Base-by-base conservation (phyloP, 1,139 yeast genomes). In the Debaryomyces nepalensis region DNA sequence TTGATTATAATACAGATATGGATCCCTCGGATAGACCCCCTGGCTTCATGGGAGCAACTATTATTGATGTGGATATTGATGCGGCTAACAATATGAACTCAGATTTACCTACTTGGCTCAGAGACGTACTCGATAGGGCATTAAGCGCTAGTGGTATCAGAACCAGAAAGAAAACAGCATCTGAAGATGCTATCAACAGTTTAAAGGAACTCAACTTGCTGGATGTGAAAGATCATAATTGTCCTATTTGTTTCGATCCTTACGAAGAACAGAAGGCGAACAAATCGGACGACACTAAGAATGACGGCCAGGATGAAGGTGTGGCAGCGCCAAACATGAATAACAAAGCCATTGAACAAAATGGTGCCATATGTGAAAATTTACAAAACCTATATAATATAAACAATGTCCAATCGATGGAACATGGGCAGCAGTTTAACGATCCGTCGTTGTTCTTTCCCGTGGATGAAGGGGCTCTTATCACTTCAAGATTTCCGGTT, bases 41-140 rank as follows among this genome's bases (percentile, higher is more conserved):
- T 33, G 50, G 46, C 32, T 47, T 54, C 26, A 26, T 52, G 22
- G 58, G 57, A 18, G 47, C 59, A 15, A 51, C 67, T 73, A 39
- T 46, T 27, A 44, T 44, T 16, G 63, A 74, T 29, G 80, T 75
- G 43, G 79, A 81, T 53, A 73, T 83, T 44, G 82, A 82, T 56
- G 56, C 66, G 4, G 57, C 64, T n/a, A 70, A 79, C 43, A 70
- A 79, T 35, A 57, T 72, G 36, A 60, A 66, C 9, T 61, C 70
- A 44, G 75, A 79, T 41, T 66, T 70, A 26, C 75, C 76, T 1
- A 53, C 53, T 4, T 70, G 77, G 76, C 56, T 72, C 7, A 58
- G 74, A 30, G 73, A 68, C 23, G 62, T 72, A 16, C 53, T 73
- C 24, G 71, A 64, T 40, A 54, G 75, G 18, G 73, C 74, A 0